These are phyloP conservation scores for Suillus cothurnatus DNA, from an alignment of 768 basidiomycete genomes.

Conservation along the genomic window DNA sequence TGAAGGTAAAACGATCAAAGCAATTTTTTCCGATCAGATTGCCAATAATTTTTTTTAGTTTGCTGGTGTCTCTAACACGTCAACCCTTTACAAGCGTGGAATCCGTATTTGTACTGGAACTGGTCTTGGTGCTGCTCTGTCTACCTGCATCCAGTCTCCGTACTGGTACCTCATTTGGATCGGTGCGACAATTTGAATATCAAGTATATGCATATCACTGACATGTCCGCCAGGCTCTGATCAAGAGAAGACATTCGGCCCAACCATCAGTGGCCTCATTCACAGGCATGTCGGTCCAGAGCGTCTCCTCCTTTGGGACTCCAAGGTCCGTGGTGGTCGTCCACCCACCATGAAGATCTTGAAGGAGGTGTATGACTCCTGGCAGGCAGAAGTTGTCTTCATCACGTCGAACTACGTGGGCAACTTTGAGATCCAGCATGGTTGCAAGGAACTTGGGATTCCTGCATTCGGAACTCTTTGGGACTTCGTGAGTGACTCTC, in stretches of 20 bases:
- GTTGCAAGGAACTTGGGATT: conserved; percentile 69
- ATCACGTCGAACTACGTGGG: conserved; percentile 84
- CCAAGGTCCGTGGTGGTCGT: conserved; percentile 69
- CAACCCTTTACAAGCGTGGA: conserved; percentile 75
- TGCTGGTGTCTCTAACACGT: conserved; percentile 81
- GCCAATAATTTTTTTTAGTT: conserved; percentile 43
- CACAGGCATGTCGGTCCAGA: conserved; percentile 72
- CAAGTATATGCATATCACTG: conserved; percentile 14
- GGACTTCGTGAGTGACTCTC: conserved; percentile 53
- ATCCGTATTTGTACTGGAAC: conserved; percentile 84
- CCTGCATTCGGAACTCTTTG: conserved; percentile 71
- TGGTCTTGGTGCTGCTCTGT: conserved; percentile 77
- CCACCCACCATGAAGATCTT: conserved; percentile 79
- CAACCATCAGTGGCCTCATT: conserved; percentile 75
- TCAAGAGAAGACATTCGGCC: conserved; percentile 83
- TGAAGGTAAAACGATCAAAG: conserved; percentile 55
- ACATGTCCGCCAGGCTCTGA: conserved; percentile 57
- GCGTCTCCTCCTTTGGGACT: conserved; percentile 77
- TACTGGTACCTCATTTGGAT: conserved; percentile 85
- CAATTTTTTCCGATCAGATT: not conserved
- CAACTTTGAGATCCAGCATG: conserved; percentile 79
- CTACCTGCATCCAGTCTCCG: conserved; percentile 77
- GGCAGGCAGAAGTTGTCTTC: conserved; percentile 81
- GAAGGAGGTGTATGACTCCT: conserved; percentile 65
- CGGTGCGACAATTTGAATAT: conserved; percentile 37